Conservation (phyloP, 2,329 filamentous ascomycete genomes). For the Diaporthe sp. region DNA sequence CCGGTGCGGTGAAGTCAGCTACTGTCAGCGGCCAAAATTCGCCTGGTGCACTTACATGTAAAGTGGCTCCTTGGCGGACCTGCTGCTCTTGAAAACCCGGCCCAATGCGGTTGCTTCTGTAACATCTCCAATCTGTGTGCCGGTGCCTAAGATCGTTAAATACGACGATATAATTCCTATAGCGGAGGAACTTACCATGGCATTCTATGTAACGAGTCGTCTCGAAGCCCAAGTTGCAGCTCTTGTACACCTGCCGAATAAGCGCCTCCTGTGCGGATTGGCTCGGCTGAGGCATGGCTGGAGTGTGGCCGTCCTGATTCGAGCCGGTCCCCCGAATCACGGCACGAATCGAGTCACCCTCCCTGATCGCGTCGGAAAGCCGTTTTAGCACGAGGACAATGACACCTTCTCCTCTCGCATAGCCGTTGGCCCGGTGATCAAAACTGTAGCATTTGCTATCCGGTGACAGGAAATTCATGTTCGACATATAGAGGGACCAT, state of each 20-base stretch:
- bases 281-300: conserved; percentile 56
- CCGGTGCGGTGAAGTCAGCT: too few relatives aligned
- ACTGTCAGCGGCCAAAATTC: too few relatives aligned
- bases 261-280: conserved; percentile 45
- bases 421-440: conserved; percentile 58
- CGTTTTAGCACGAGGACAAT: conserved; percentile 57
- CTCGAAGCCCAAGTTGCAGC: conserved; percentile 18
- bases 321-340: conserved; percentile 49
- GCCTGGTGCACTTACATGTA: conserved; percentile 32
- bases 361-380: conserved; percentile 54
- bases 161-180: not conserved
- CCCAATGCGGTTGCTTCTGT: conserved; percentile 50
- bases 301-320: conserved; percentile 55
- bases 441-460: conserved; percentile 48
- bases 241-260: conserved; percentile 47
- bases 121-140: conserved; percentile 40
- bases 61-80: conserved; percentile 30
- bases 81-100: conserved; percentile 39
- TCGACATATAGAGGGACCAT: conserved; percentile 22
- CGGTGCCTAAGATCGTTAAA: not conserved
- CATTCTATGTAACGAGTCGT: conserved; percentile 43
- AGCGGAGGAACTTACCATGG: conserved; percentile 35
- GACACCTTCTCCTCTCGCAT: conserved; percentile 59
- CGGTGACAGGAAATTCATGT: conserved; percentile 42
- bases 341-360: conserved; percentile 54